Percentiles rank a stretch among this genome's conserved stretches.
Evolutionary conservation across 352 stramenopile species (phyloP).

Genomic region (Globisporangium nagaii): DNA sequence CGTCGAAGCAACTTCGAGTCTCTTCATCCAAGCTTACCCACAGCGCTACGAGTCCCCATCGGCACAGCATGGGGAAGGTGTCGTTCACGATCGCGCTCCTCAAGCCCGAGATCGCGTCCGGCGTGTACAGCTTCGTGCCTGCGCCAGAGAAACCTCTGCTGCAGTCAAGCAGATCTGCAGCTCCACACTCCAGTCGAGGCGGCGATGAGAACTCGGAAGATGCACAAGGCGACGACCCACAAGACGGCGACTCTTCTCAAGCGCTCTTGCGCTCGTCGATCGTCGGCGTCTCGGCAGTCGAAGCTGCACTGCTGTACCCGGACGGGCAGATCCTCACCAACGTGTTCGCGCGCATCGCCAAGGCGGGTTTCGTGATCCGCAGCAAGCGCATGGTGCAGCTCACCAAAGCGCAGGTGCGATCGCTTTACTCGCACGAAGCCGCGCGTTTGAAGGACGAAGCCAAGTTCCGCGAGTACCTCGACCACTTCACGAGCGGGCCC

Average conservation of each 20-base stretch:
- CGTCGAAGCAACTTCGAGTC: too few relatives aligned
- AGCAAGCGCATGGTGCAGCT: slow-evolving; percentile 32
- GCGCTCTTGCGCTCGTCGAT: slow-evolving; percentile 13
- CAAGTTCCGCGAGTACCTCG: slow-evolving; percentile 38
- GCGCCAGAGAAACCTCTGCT: neutral
- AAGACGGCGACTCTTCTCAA: neutral
- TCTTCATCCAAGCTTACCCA: too few relatives aligned
- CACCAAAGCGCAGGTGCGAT: slow-evolving; percentile 25
- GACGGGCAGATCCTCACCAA: slow-evolving; percentile 34
- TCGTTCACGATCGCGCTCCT: slow-evolving; percentile 46
- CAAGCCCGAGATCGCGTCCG: slow-evolving; percentile 57
- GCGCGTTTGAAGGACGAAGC: slow-evolving; percentile 16
- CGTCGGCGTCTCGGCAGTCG: slow-evolving; percentile 27
- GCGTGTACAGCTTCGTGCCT: slow-evolving; percentile 35
- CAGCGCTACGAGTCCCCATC: neutral
- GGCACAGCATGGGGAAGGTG: neutral
- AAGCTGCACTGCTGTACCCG: slow-evolving; percentile 33
- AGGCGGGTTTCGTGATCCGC: slow-evolving; percentile 52
- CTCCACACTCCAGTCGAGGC: neutral
- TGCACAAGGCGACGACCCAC: too few relatives aligned
- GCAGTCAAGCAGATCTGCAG: neutral
- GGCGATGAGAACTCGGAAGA: neutral
- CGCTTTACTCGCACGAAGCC: slow-evolving; percentile 28
- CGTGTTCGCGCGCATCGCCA: slow-evolving; percentile 34
- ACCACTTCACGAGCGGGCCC: slow-evolving; percentile 48